A percentile compares a stretch with the other conserved stretches of the same genome.
Evolutionary conservation across 2,329 filamentous ascomycete genomes (phyloP).

Genomic region (Diatrype stigma): DNA sequence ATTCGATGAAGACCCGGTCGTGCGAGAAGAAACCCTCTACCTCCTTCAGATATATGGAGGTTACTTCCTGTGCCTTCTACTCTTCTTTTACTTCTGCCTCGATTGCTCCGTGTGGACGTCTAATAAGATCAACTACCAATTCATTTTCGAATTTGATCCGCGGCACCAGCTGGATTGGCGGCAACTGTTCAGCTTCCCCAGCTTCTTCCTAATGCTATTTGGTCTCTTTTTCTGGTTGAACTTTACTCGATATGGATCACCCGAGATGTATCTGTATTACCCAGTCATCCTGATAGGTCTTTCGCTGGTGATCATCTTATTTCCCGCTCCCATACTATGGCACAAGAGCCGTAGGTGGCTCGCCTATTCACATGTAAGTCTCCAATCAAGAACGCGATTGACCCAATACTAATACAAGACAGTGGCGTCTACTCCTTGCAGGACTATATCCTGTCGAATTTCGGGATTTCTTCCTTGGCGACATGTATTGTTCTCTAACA

Average conservation of each 20-base stretch:
- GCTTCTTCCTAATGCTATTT: conserved; percentile 73
- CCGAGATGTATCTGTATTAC: conserved; percentile 76
- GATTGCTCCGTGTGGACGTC: conserved; percentile 79
- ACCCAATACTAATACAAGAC: conserved; percentile 23
- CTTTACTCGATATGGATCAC: conserved; percentile 65
- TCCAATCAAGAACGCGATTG: neutral
- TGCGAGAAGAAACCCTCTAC: conserved; percentile 57
- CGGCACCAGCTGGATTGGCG: conserved; percentile 86
- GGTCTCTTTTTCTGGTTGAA: conserved; percentile 87
- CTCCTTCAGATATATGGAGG: conserved; percentile 88
- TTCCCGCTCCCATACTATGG: conserved; percentile 72
- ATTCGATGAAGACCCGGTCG: conserved; percentile 40
- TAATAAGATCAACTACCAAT: conserved; percentile 90
- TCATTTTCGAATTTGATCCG: conserved; percentile 94
- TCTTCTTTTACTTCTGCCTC: conserved; percentile 80
- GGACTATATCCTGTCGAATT: conserved; percentile 94
- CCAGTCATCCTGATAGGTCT: conserved; percentile 74
- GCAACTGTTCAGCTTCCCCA: conserved; percentile 80
- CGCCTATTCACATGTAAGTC: conserved; percentile 76
- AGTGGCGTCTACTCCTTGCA: conserved; percentile 82
- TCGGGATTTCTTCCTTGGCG: conserved; percentile 93
- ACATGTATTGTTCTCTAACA: conserved; percentile 95
- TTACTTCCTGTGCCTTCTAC: conserved; percentile 77
- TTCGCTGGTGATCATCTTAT: conserved; percentile 64
- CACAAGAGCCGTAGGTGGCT: conserved; percentile 80